Conservation (phyloP, 2,329 filamentous ascomycete species). For the Botryosphaeria dothidea region DNA sequence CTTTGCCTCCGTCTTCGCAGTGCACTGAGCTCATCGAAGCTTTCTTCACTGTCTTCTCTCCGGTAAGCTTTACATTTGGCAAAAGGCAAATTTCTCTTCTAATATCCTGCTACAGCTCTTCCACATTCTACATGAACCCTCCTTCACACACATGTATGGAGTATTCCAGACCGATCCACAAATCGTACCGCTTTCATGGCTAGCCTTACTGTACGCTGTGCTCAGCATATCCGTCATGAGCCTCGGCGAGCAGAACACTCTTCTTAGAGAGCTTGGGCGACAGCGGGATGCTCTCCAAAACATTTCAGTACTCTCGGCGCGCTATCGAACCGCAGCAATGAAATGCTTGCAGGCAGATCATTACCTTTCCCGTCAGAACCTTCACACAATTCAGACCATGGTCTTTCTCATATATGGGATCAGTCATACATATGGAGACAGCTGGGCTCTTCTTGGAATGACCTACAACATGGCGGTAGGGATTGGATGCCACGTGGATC, state of each 20-base stretch:
- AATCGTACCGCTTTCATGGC: not conserved
- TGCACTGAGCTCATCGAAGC: not conserved
- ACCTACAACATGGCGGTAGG: conserved; percentile 43
- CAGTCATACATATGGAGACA: conserved; percentile 36
- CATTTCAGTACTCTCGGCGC: not conserved
- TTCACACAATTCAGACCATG: conserved; percentile 42
- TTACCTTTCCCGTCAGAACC: conserved; percentile 40
- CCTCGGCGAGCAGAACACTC: not conserved
- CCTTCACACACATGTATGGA: not conserved
- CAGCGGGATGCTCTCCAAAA: not conserved
- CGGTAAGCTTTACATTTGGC: not conserved
- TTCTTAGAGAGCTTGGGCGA: not conserved
- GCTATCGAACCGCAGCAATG: conserved; percentile 41
- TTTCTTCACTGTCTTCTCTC: conserved; percentile 8
- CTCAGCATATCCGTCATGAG: not conserved
- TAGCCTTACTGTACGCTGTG: not conserved
- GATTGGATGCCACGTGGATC: conserved; percentile 46
- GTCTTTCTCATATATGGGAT: conserved; percentile 43
- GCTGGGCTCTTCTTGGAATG: conserved; percentile 43
- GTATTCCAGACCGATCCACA: not conserved
- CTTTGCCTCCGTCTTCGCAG: not conserved
- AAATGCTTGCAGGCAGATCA: conserved; percentile 42
- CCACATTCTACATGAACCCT: not conserved
- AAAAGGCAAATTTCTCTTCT: not conserved
- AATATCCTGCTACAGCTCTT: not conserved